Base-by-base conservation (phyloP, 345 rosid species). In the Eucalyptus erythrocorys region DNA sequence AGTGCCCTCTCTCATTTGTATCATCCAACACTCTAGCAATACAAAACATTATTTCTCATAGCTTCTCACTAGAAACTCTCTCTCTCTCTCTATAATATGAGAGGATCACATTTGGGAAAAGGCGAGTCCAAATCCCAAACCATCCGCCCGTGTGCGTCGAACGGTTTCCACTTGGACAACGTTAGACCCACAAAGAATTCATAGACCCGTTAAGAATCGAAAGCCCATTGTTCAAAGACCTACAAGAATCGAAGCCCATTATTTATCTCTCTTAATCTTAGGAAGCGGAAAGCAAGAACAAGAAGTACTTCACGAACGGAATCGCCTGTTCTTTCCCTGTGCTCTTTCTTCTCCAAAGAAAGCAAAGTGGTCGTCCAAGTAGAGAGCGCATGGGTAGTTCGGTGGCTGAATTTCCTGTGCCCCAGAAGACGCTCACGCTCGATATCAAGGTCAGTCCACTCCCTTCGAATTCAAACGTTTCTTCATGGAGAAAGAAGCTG, bases 361-460 rank as follows among this genome's bases (percentile, higher is more conserved):
- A 37, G 82, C 82, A 10, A 5, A 76, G 47, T 21, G 47, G 15
- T 19, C 48, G 42, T 32, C 17, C 12, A 48, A 19, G 48, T 81
- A 79, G 47, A 88, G 57, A 76, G 91, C 43, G 68, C 0, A 94
- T 94, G 96, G 93, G 88, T 55, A 90, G 90, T 87, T 85, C 88
- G 48, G 92, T 61, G 48, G 89, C 88, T 88, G 89, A 24, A 30
- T 95, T 96, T 89, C 96, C 95, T 27, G 96, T 94, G 82, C 90
- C 93, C 40, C 91, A 90, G 85, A 94, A 87, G 91, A 91, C 91
- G 43, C 30, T 93, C 30, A 92, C 94, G 0, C 8, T 92, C 19
- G 93, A 93, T 86, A 90, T 93, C n/a, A 93, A 93, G 95, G 97
- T 96, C 47, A 10, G 82, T 21, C 15, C 82, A 37, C 47, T 37